A percentile compares a stretch with the other conserved stretches of the same genome.
Evolutionary conservation across 1,139 yeast genomes (phyloP).

Genomic region (Suhomyces ambrosiae): DNA sequence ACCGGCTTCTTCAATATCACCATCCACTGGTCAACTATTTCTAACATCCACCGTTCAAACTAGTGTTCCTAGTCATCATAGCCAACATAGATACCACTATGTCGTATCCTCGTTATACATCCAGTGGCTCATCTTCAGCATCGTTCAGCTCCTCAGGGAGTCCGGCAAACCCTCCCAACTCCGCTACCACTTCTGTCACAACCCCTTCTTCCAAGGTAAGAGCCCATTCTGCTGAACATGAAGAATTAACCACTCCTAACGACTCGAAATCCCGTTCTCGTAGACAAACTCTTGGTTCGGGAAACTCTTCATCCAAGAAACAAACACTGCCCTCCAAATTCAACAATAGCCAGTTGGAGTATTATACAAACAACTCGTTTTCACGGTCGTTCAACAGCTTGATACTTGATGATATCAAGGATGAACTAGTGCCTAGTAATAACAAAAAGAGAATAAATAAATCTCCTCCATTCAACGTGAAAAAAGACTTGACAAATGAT

Average conservation of each 20-base stretch:
- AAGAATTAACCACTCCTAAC: slow-evolving; percentile 5
- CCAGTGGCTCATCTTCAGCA: slow-evolving; percentile 4
- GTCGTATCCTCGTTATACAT: slow-evolving; percentile 25
- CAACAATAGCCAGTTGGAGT: slow-evolving; percentile 26
- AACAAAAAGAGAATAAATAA: slow-evolving; percentile 33
- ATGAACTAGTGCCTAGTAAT: slow-evolving; percentile 19
- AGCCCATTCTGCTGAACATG: neutral
- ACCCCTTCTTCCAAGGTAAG: neutral
- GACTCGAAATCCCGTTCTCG: slow-evolving; percentile 4
- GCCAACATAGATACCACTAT: slow-evolving; percentile 17
- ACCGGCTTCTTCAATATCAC: too few species aligned
- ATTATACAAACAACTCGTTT: slow-evolving; percentile 45
- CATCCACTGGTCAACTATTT: too few species aligned
- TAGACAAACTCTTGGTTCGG: slow-evolving; percentile 1
- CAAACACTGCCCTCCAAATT: slow-evolving; percentile 11
- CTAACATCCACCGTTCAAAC: too few species aligned
- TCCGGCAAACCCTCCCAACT: slow-evolving; percentile 8
- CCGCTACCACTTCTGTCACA: slow-evolving; percentile 15
- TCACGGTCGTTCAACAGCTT: slow-evolving; percentile 50
- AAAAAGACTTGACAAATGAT: slow-evolving; percentile 33
- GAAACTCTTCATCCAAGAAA: neutral
- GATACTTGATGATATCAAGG: slow-evolving; percentile 43
- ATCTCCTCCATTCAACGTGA: slow-evolving; percentile 49
- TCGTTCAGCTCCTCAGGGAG: slow-evolving; percentile 7
- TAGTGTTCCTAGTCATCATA: neutral